phyloP scores from a whole-genome alignment of 1,139 yeast species.

The Neolecta irregularis region DNA sequence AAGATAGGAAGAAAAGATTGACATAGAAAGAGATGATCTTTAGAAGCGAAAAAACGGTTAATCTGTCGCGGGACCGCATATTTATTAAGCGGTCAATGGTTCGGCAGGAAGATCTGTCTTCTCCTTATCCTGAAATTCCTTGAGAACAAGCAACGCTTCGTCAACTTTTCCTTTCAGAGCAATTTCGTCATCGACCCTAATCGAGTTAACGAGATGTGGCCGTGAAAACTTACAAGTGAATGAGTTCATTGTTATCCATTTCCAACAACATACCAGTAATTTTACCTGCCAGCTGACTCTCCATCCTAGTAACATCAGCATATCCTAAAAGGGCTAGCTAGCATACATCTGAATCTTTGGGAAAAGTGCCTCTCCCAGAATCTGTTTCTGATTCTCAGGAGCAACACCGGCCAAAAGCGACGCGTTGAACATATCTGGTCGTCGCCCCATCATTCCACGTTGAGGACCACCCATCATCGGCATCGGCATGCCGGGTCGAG shows the following conservation, averaged over 20 bases:
- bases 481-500: slow-evolving; percentile 11
- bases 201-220: background rate
- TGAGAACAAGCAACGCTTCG: slow-evolving; percentile 88
- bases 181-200: slow-evolving; percentile 54
- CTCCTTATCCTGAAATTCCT: slow-evolving; percentile 40
- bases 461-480: slow-evolving; percentile 10
- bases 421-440: slow-evolving; percentile 21
- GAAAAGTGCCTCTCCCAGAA: slow-evolving; percentile 94
- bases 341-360: slow-evolving; percentile 74
- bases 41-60: too few species aligned
- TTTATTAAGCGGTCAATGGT: too few species aligned
- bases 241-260: slow-evolving; percentile 82
- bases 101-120: too few species aligned
- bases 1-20: too few species aligned
- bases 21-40: too few species aligned
- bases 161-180: slow-evolving; percentile 82
- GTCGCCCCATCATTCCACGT: slow-evolving; percentile 16
- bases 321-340: background rate
- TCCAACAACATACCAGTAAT: slow-evolving; percentile 98
- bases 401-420: slow-evolving; percentile 27
- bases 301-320: slow-evolving; percentile 20
- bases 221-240: slow-evolving; percentile 42
- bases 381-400: slow-evolving; percentile 86
- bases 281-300: slow-evolving; percentile 95
- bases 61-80: too few species aligned